Evolutionary conservation across 2,329 filamentous ascomycete species (phyloP), one percentile per base, ranked within the genome.

Genomic region (Trichophyton benhamiae): DNA sequence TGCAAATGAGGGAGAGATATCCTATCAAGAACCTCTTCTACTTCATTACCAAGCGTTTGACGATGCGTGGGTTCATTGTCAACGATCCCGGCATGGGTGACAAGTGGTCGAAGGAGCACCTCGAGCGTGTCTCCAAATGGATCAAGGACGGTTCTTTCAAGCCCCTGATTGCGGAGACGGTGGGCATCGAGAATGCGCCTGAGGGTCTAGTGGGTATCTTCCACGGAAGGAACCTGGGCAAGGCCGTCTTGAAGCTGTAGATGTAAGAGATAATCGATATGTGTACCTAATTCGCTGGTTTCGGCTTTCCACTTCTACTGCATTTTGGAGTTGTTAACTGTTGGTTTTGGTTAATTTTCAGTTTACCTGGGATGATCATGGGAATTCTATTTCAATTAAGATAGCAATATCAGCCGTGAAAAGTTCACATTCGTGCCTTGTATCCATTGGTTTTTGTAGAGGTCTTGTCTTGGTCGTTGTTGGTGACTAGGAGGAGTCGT

Each of bases 211-310:
- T 92, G 11, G 87, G 84, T 11, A 85, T 95, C 78, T 79, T 94
- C 60, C 72, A 82, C 69, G 90, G 90, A 57, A 82, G 87, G 74
- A 95, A 95, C 78, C 88, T 91, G 75, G 90, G 90, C 67, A 95
- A 95, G 82, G 87, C 89, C 15, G 82, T 94, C 22, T 69, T 94
- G 68, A 87, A 89, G 78, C 83, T 87, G 42, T 67, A 84, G 76
- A 57, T 38, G 33, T 38, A 13, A 38, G 8, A 38, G 33, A 38
- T 11, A 38, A 38, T 38, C 33, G 33, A 38, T 13, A 13, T 13
- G 13, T 38, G 33, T 38, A 38, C 6, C 41, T n/a, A n/a, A 7
- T 44, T 44, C 6, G 7, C 41, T 44, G 41, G n/a, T n/a, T 58
- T 42, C 27, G 6, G 9, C 8, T 13, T 38, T 38, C 33, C 33